phyloP scores from a whole-genome alignment of 306 rosid genomes.

The Begonia masoniana region DNA sequence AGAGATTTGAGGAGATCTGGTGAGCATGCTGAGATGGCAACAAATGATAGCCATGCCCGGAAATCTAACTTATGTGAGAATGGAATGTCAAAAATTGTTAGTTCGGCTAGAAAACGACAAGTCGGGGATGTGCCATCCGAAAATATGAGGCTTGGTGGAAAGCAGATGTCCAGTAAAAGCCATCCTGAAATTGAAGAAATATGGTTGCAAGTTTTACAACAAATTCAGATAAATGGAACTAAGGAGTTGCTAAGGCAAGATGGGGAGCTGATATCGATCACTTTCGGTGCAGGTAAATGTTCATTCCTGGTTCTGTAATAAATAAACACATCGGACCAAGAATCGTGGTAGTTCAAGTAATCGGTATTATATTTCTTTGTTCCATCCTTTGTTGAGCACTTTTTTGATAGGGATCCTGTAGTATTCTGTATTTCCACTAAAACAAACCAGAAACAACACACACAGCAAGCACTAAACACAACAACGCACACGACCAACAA shows the following conservation, averaged over 20 bases:
- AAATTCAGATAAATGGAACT: conserved; percentile 49
- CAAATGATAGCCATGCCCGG: too few relatives aligned
- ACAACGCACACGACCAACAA: too few relatives aligned
- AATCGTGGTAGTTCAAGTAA: too few relatives aligned
- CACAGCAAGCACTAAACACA: too few relatives aligned
- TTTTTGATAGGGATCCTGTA: too few relatives aligned
- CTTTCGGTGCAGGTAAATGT: conserved; percentile 68
- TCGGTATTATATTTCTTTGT: too few relatives aligned
- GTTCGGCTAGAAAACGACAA: conserved; percentile 39
- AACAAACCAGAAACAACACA: too few relatives aligned
- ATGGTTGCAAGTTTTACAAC: conserved; percentile 82
- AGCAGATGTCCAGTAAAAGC: conserved; percentile 30
- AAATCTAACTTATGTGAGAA: conserved; percentile 4
- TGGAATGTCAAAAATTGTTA: conserved; percentile 23
- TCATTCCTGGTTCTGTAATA: too few relatives aligned
- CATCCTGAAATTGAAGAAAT: conserved; percentile 56
- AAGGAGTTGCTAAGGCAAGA: conserved; percentile 70
- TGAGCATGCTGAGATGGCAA: background rate
- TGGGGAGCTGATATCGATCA: conserved; percentile 68
- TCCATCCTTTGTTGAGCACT: too few relatives aligned
- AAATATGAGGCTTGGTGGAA: conserved; percentile 27
- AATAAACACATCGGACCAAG: too few relatives aligned
- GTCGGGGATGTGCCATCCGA: conserved; percentile 27
- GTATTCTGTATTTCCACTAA: too few relatives aligned
- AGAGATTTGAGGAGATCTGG: conserved; percentile 25